phyloP scores from a whole-genome alignment of 345 rosid genomes.

The Firmiana major region DNA sequence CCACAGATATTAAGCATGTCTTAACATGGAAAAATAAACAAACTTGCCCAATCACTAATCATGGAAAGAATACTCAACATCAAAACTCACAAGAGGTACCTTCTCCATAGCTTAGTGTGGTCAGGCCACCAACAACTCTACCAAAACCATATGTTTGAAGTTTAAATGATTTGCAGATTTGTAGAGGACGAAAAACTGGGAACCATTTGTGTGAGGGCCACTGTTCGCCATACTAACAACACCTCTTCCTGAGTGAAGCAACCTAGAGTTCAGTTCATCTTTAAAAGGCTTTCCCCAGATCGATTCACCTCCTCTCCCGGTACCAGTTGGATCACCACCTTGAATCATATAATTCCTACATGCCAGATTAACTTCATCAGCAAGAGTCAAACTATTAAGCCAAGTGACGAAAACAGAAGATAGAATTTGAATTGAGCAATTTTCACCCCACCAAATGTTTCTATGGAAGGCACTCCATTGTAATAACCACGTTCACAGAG shows the following conservation, averaged over 20 bases:
- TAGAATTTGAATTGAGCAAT: background rate
- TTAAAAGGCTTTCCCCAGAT: slow-evolving; percentile 96
- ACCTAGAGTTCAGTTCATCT: slow-evolving; percentile 83
- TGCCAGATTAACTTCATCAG: slow-evolving; percentile 1
- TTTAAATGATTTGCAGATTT: slow-evolving; percentile 90
- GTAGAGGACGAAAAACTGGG: slow-evolving; percentile 90
- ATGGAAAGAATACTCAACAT: background rate
- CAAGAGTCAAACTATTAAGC: background rate
- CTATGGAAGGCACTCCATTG: slow-evolving; percentile 77
- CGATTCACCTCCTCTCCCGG: slow-evolving; percentile 84
- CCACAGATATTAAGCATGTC: background rate
- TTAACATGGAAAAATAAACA: background rate
- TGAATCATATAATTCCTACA: slow-evolving; percentile 91
- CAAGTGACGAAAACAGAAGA: background rate
- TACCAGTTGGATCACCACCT: slow-evolving; percentile 95
- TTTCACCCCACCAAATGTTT: slow-evolving; percentile 55
- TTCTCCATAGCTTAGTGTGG: slow-evolving; percentile 83
- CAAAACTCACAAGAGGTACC: slow-evolving; percentile 71
- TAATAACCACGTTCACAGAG: slow-evolving; percentile 84
- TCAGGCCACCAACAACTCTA: slow-evolving; percentile 81
- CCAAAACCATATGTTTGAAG: slow-evolving; percentile 93
- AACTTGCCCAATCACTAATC: background rate
- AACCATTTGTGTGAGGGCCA: slow-evolving; percentile 94
- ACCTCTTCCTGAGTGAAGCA: slow-evolving; percentile 89
- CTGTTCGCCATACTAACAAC: slow-evolving; percentile 96